Percentiles rank a stretch among this genome's conserved stretches.
phyloP scores from a whole-genome alignment of 1,284 basidiomycete species.

The Meripilus lineatus region DNA sequence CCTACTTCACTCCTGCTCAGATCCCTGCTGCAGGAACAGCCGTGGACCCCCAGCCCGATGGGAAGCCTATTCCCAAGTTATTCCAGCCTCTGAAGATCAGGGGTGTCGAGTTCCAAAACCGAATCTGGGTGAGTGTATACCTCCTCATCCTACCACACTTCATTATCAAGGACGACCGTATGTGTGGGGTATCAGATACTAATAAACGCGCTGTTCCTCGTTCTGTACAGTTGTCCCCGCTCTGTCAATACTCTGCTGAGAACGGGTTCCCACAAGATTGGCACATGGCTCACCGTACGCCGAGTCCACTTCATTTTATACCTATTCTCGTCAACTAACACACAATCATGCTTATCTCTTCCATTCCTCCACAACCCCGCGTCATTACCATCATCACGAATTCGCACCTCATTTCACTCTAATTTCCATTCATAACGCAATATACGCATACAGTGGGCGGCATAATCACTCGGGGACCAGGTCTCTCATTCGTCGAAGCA shows the following conservation, averaged over 20 bases:
- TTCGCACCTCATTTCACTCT: no score
- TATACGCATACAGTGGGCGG: constrained; percentile 34
- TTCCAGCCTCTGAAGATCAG: constrained; percentile 64
- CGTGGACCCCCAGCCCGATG: constrained; percentile 34
- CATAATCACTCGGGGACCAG: constrained; percentile 51
- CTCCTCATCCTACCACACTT: not conserved
- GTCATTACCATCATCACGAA: not conserved
- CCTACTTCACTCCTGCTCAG: constrained; percentile 55
- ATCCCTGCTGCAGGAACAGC: constrained; percentile 46
- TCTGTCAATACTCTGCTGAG: constrained; percentile 70
- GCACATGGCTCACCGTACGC: constrained; percentile 70
- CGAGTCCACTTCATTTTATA: not conserved
- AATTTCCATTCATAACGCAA: constrained; percentile 1
- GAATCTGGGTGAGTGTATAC: constrained; percentile 43
- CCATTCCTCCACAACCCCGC: no score
- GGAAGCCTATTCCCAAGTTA: constrained; percentile 38
- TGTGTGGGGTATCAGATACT: not conserved
- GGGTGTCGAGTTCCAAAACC: constrained; percentile 63
- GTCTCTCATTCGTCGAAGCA: constrained; percentile 61
- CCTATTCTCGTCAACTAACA: no score
- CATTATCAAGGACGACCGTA: not conserved
- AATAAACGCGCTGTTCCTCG: not conserved
- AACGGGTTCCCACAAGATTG: constrained; percentile 65
- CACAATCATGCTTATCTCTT: no score
- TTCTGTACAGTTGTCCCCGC: constrained; percentile 44